Conservation (phyloP, 768 basidiomycete species). For the Trametes punicea region DNA sequence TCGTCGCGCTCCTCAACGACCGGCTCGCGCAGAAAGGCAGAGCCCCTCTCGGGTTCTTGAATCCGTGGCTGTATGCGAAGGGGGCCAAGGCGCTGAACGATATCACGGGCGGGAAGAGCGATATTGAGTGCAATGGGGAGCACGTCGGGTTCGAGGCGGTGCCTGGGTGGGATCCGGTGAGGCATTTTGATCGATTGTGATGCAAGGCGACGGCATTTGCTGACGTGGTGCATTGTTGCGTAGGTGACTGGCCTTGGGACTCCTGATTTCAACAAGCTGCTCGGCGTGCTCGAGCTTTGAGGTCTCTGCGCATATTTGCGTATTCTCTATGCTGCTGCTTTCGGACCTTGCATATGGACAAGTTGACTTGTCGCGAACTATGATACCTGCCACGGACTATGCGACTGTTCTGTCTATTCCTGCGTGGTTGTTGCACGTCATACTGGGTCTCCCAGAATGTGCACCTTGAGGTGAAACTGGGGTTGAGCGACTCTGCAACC, state of each 20-base stretch:
- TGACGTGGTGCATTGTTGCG: neutral
- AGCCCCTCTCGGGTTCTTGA: slow-evolving; percentile 34
- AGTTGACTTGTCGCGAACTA: too few species aligned
- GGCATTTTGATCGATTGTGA: neutral
- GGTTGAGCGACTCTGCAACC: too few species aligned
- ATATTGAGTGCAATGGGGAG: slow-evolving; percentile 33
- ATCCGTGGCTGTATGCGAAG: slow-evolving; percentile 34
- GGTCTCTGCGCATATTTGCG: neutral
- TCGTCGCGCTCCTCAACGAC: slow-evolving; percentile 35
- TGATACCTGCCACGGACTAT: too few species aligned
- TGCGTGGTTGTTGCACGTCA: too few species aligned
- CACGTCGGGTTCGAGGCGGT: slow-evolving; percentile 32
- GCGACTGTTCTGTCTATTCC: too few species aligned
- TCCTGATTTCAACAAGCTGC: slow-evolving; percentile 25
- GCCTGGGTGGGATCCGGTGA: slow-evolving; percentile 32
- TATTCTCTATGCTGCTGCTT: neutral
- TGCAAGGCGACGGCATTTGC: neutral
- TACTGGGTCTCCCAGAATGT: too few species aligned
- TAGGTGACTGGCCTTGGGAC: slow-evolving; percentile 32
- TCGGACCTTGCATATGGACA: neutral
- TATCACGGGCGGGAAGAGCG: slow-evolving; percentile 31
- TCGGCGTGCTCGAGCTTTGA: neutral
- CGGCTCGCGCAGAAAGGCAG: slow-evolving; percentile 29
- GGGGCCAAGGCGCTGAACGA: slow-evolving; percentile 30
- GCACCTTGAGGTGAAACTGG: too few species aligned